A percentile compares a stretch with the other conserved stretches of the same genome.
phyloP scores from a whole-genome alignment of 345 rosid genomes.

The Aurinia saxatilis region DNA sequence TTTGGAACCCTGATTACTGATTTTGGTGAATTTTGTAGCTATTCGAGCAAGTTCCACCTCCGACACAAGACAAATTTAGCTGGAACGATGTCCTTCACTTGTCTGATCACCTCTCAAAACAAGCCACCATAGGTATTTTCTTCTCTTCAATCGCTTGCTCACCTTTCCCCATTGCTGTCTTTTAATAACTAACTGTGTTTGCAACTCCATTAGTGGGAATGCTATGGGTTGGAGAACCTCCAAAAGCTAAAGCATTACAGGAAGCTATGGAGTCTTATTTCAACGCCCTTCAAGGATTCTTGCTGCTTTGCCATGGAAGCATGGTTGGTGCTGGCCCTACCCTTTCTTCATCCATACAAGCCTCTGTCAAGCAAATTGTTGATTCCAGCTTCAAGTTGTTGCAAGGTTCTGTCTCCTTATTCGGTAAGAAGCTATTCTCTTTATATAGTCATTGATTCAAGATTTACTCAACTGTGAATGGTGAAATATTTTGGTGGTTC shows the following conservation, averaged over 20 bases:
- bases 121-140: conserved; percentile 68
- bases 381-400: conserved; percentile 67
- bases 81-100: conserved; percentile 66
- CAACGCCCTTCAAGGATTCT: conserved; percentile 64
- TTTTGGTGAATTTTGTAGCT: conserved; percentile 27
- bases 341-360: conserved; percentile 48
- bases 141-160: neutral
- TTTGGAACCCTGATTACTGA: neutral
- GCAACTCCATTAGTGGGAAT: conserved; percentile 49
- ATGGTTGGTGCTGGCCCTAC: conserved; percentile 67
- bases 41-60: conserved; percentile 42
- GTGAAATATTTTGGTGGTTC: neutral
- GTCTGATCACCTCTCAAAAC: conserved; percentile 70
- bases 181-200: neutral
- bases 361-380: conserved; percentile 54
- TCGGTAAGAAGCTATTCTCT: conserved; percentile 31
- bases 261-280: conserved; percentile 55
- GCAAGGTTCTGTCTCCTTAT: conserved; percentile 50
- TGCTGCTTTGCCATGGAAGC: conserved; percentile 68
- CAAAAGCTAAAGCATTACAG: conserved; percentile 50
- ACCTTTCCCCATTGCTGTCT: neutral
- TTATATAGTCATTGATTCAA: neutral
- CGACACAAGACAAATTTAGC: conserved; percentile 37
- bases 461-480: neutral
- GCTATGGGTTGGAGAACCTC: conserved; percentile 71